Evolutionary conservation across 2,329 filamentous ascomycete species (phyloP).

Genomic region (Ascochyta viciae-villosae): DNA sequence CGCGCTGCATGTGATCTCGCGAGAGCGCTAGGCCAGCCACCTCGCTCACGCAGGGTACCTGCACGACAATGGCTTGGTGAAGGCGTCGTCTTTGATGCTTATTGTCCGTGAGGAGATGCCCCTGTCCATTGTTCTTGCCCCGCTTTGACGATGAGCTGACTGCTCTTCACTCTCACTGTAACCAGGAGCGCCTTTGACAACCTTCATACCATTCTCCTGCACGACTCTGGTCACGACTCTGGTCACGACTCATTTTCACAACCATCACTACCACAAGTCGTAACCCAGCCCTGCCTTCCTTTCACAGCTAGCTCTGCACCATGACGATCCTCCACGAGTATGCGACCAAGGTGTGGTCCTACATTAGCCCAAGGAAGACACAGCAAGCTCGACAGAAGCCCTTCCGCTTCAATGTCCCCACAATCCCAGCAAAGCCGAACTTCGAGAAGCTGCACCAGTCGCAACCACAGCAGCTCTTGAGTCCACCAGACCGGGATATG

Average conservation of each 20-base stretch:
- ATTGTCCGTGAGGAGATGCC: slow-evolving; percentile 18
- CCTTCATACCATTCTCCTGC: neutral
- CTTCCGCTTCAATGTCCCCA: slow-evolving; percentile 48
- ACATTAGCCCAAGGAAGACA: slow-evolving; percentile 53
- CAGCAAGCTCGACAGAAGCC: slow-evolving; percentile 45
- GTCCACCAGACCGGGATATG: slow-evolving; percentile 34
- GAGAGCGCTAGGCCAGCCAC: slow-evolving; percentile 24
- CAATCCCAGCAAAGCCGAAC: slow-evolving; percentile 21
- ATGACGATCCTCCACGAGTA: slow-evolving; percentile 46
- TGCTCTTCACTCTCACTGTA: slow-evolving; percentile 28
- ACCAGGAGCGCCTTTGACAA: neutral
- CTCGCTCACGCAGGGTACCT: slow-evolving; percentile 3
- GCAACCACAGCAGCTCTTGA: slow-evolving; percentile 1
- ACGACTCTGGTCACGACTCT: neutral
- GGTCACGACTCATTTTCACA: too few relatives aligned
- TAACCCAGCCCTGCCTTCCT: neutral
- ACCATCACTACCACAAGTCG: neutral
- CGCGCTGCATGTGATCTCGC: slow-evolving; percentile 21
- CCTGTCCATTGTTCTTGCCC: slow-evolving; percentile 3
- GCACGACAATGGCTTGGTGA: slow-evolving; percentile 30
- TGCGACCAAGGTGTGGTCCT: slow-evolving; percentile 51
- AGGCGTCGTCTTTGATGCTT: slow-evolving; percentile 21
- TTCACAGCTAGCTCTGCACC: neutral
- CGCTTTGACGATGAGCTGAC: slow-evolving; percentile 12
- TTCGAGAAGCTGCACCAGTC: slow-evolving; percentile 3